A percentile compares a stretch with the other conserved stretches of the same genome.
Evolutionary conservation across 2,329 filamentous ascomycete genomes (phyloP).

Genomic region (Hymenoscyphus linearis): DNA sequence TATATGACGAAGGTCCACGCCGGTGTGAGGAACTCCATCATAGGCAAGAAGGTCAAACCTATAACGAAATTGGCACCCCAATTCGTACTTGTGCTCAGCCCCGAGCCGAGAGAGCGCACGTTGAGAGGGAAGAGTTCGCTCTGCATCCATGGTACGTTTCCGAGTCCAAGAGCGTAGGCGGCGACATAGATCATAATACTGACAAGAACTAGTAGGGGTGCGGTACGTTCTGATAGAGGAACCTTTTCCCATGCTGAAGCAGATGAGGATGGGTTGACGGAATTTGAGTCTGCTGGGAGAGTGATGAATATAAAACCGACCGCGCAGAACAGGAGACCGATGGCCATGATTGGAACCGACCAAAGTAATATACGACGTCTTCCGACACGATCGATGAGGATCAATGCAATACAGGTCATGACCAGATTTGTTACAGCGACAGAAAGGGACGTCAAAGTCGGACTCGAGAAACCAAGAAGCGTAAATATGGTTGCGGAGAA

Average conservation of each 20-base stretch:
- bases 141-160: slow-evolving; percentile 95
- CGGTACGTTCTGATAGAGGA: slow-evolving; percentile 27
- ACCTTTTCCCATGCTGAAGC: slow-evolving; percentile 19
- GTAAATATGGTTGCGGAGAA: slow-evolving; percentile 80
- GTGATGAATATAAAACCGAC: slow-evolving; percentile 62
- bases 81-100: slow-evolving; percentile 72
- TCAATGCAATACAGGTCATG: slow-evolving; percentile 70
- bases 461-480: slow-evolving; percentile 70
- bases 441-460: slow-evolving; percentile 72
- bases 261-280: slow-evolving; percentile 25
- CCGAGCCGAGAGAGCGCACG: slow-evolving; percentile 68
- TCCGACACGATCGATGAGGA: slow-evolving; percentile 74
- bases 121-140: slow-evolving; percentile 81
- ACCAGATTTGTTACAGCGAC: slow-evolving; percentile 80
- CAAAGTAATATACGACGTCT: slow-evolving; percentile 73
- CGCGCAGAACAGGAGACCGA: slow-evolving; percentile 66
- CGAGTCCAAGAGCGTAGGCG: slow-evolving; percentile 79
- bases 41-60: slow-evolving; percentile 78
- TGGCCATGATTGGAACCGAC: slow-evolving; percentile 78
- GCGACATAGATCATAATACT: slow-evolving; percentile 82
- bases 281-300: slow-evolving; percentile 23
- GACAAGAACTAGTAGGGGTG: slow-evolving; percentile 57
- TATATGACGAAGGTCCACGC: slow-evolving; percentile 79
- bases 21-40: slow-evolving; percentile 73
- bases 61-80: slow-evolving; percentile 86